Base-by-base conservation (phyloP, 164 flowering plant species). In the Protea cynaroides region DNA sequence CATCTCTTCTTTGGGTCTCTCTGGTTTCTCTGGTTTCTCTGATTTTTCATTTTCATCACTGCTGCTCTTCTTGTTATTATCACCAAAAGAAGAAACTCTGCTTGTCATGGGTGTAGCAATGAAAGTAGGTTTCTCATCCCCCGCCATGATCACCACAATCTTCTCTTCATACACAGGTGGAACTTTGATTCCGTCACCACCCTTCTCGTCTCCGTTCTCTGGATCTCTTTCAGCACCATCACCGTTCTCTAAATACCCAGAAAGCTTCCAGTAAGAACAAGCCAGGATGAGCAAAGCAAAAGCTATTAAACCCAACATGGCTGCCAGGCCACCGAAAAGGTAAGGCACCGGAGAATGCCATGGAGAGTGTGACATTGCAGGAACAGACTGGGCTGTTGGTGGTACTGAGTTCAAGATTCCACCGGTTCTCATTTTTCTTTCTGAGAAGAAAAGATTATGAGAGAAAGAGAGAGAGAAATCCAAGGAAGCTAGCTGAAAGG, bases 281-380 rank as follows among this genome's bases (percentile, higher is more conserved):
- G 90, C 92, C 3, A 90, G 81, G 36, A 88, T 82, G 23, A 90
- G 62, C 11, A 90, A 85, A 17, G 96, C 92, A 61, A 90, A 88
- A 19, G 97, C 94, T 25, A 88, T 86, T 47, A 90, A 81, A n/a
- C 90, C 95, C 24, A 90, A 65, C 90, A 86, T 84, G 49, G 90
- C 97, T 1, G 97, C 92, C 40, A 88, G 49, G 7, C 94, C 97
- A 0, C 94, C 90, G 65, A 90, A 90, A n/a, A 90, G 80, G 76
- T 90, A 90, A 3, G 97, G 97, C 29, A 90, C 87, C 15, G 97
- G 97, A 4, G 97, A 88, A 72, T 86, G 90, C 97, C 92, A 86
- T 55, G 87, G 84, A 1, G 93, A 78, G 72, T 53, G 77, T 10
- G 8, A 68, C 18, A 38, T 38, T 54, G 61, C 19, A 21, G 54